Conservation (phyloP, 495 filamentous ascomycete genomes). For the Bombardia bombarda region DNA sequence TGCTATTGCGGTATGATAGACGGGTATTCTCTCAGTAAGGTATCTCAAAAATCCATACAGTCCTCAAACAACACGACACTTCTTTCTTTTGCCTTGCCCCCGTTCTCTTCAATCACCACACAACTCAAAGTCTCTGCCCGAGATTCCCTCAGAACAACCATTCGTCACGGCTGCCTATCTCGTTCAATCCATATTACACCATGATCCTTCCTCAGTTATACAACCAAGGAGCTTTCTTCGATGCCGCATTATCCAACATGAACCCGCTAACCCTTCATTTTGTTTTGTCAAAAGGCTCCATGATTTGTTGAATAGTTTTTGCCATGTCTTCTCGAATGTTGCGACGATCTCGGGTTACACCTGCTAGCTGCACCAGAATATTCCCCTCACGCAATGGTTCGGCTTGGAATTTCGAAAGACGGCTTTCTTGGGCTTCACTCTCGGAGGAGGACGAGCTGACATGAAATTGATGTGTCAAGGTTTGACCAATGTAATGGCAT, state of each 20-base stretch:
- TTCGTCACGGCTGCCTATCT: background rate
- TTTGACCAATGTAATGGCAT: too few relatives aligned
- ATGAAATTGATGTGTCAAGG: too few relatives aligned
- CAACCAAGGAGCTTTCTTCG: background rate
- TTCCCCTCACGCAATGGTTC: conserved; percentile 8
- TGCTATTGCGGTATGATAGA: background rate
- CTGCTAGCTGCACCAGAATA: conserved; percentile 2
- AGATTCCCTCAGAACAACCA: too few relatives aligned
- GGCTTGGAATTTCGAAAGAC: conserved; percentile 1
- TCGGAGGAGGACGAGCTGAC: too few relatives aligned
- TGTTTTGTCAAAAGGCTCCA: conserved; percentile 1
- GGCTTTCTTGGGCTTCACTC: too few relatives aligned
- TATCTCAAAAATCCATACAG: too few relatives aligned
- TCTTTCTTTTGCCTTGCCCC: background rate
- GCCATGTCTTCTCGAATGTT: background rate
- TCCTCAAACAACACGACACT: background rate
- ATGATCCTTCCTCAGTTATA: background rate
- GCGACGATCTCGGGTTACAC: background rate
- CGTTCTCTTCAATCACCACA: background rate
- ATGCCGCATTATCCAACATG: background rate
- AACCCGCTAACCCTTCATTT: background rate
- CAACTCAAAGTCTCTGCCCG: too few relatives aligned
- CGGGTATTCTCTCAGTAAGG: background rate
- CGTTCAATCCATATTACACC: background rate
- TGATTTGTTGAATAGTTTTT: conserved; percentile 5